Evolutionary conservation across 306 rosid genomes (phyloP), one percentile per base, ranked within the genome.

Genomic region (Prunus kanzakura): DNA sequence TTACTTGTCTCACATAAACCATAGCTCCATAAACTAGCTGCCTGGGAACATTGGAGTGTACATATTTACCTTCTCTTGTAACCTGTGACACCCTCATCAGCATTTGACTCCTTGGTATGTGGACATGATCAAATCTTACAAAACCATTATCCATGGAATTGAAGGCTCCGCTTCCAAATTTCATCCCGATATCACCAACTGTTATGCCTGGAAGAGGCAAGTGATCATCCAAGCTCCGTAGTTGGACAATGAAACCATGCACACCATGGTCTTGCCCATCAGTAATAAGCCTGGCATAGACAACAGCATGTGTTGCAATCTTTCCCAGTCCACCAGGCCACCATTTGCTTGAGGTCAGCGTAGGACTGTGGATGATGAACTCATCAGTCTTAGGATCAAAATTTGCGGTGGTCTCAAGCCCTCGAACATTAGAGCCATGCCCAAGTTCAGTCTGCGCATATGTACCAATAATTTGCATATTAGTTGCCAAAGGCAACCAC

Each of bases 271-370:
- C 95, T 75, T 72, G 79, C 23, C 90, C 91, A 38, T 92, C 83
- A 50, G 80, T 85, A 65, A 90, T 85, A 80, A 95, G 88, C 84
- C 87, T 90, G 4, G 98, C 97, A 84, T 89, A 95, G 61, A 90
- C 87, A 84, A 90, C 78, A 78, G 88, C 96, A 82, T 94, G 97
- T 0, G 96, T 94, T 16, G 98, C 88, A 63, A 87, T 72, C 82
- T 92, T 92, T 76, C 98, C 98, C 96, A 90, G 79, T 57, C 97
- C 97, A 77, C 96, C 98, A 80, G 98, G 95, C 98, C 97, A 94
- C 97, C 98, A 92, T 85, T 92, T 94, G 90, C 91, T 82, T 76
- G 96, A 92, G 81, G 93, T 92, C 75, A 94, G 84, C 13, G 98
- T 92, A 58, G 98, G 98, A 84, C 97, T 94, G 68, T 90, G 85